Base-by-base conservation (phyloP, 192 early-diverging fungal genomes). In the Radiomyces spectabilis region DNA sequence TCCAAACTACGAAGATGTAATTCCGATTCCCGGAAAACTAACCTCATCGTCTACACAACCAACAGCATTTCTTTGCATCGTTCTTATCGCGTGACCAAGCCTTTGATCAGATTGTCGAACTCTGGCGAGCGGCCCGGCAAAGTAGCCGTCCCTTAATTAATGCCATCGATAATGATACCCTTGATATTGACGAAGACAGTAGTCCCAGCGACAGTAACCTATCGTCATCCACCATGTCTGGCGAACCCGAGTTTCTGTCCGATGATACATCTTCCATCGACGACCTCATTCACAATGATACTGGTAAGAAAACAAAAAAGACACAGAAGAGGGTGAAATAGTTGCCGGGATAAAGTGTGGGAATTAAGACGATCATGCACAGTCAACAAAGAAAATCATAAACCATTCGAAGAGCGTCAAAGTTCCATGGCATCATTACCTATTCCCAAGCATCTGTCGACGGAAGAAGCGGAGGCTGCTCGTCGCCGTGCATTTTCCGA, bases 61-160 rank as follows among this genome's bases (percentile, higher is more conserved):
- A 44, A 18, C 54, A 65, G 71, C 83, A 91, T 60, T 86, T 86
- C 30, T 94, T 94, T 55, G 82, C 85, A 4, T 94, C 92, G 9
- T 91, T 94, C 52, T 71, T 94, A 7, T 85, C 85, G 38, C 90
- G 92, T 52, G 92, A 94, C 41, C 75, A 73, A 18, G 84, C 83
- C 0, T 86, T 80, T 53, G 84, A 86, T 58, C 74, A 85, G 61
- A 71, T 91, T 22, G 75, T 78, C 46, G 85, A 85, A 26, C 45
- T 87, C 42, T 87, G 86, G 85, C 53, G 63, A 51, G 51, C 38
- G 26, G 37, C 32, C 12, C 60, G 35, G 25, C 8, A 29, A 29
- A 35, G 33, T n/a, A 51, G 18, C 44, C 24, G 45, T 47, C 5
- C 32, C n/a, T n/a, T n/a, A n/a, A n/a, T n/a, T n/a, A n/a, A n/a